Base-by-base conservation (phyloP, 2,329 filamentous ascomycete species). In the Penicillium sp. region DNA sequence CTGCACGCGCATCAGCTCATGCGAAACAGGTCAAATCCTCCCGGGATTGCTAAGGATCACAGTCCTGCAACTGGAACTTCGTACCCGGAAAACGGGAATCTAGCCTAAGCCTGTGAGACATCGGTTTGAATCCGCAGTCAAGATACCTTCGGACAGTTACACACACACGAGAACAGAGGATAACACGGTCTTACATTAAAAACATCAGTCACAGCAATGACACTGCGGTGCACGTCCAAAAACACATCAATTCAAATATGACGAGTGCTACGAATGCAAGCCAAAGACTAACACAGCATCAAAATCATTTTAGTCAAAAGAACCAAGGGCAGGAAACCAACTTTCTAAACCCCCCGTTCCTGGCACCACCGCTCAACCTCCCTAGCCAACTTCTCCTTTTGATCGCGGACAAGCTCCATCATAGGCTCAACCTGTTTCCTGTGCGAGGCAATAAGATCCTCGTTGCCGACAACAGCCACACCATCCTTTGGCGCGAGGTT, bases 361-460 rank as follows among this genome's bases (percentile, higher is more conserved):
- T 74, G 65, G 51, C 77, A 79, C 71, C 75, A 79, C 57, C 65
- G 71, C 61, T 73, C 70, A 32, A 79, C 77, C 62, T 79, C 77
- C 52, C 59, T 65, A 4, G 68, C 68, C 50, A 72, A 39, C 49
- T 71, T 72, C 15, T 69, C 68, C 55, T 57, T 65, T 46, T 72
- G 69, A 21, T 70, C 68, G 23, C 65, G 65, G 10, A 72, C 69
- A 54, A 67, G 62, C 52, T 71, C 69, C 68, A 72, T 72, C 65
- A 72, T 71, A 18, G 69, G 69, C 64, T 71, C 69, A 8, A 72
- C 65, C 56, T 73, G 65, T 53, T 77, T 78, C 46, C 67, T 63
- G 44, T 66, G 64, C 8, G 61, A 51, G 5, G 67, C 60, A 51
- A 67, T 62, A n/a, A 57, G 49, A 40, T 63, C 65, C 13, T 59